A percentile compares a stretch with the other conserved stretches of the same genome.
phyloP scores from a whole-genome alignment of 768 basidiomycete genomes.

The Megacollybia marginata region DNA sequence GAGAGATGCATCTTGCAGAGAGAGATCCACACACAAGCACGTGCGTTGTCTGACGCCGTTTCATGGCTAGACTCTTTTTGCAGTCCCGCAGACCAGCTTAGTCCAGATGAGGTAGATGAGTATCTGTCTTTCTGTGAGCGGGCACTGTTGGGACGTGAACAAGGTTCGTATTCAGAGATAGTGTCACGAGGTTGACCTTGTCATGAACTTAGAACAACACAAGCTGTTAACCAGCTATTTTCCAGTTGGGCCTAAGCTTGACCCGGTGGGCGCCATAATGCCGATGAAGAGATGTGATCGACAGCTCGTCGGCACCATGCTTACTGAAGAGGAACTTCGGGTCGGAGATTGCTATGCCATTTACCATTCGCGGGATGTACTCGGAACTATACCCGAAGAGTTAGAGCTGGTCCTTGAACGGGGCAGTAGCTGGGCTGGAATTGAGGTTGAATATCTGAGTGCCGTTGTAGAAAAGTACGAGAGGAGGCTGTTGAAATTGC shows the following conservation, averaged over 20 bases:
- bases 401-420: constrained; percentile 43
- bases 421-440: constrained; percentile 50
- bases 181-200: too few species aligned
- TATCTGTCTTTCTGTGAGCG: constrained; percentile 62
- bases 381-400: constrained; percentile 48
- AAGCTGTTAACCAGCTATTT: constrained; percentile 33
- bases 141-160: constrained; percentile 32
- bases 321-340: constrained; percentile 13
- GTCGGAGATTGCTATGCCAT: constrained; percentile 60
- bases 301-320: not conserved
- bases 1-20: constrained; percentile 29
- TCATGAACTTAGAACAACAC: constrained; percentile 14
- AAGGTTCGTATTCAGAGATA: constrained; percentile 5
- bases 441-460: constrained; percentile 42
- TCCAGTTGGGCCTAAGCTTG: too few species aligned
- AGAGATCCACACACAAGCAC: constrained; percentile 19
- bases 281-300: not conserved
- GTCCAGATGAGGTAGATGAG: constrained; percentile 45
- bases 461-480: constrained; percentile 61
- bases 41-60: too few species aligned
- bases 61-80: not conserved
- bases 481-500: constrained; percentile 34
- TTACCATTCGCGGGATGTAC: constrained; percentile 59
- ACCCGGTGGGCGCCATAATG: too few species aligned
- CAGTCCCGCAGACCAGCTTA: constrained; percentile 51